Evolutionary conservation across 1,284 basidiomycete genomes (phyloP).

Genomic region (Ceratobasidium sp.): DNA sequence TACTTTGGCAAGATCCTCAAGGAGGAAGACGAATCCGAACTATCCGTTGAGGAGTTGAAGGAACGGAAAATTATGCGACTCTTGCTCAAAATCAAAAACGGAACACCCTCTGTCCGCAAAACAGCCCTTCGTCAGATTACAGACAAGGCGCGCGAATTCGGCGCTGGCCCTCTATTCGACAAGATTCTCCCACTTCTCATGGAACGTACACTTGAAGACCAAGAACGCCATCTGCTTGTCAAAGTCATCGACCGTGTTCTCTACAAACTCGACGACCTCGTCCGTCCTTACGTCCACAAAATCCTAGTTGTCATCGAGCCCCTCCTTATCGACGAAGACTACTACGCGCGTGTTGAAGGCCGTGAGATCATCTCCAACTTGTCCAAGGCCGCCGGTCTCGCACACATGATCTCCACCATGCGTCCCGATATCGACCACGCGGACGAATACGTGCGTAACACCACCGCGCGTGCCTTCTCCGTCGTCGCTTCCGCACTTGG

Average conservation of each 20-base stretch:
- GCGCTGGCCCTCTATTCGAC: constrained; percentile 98
- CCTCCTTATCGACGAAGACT: constrained; percentile 98
- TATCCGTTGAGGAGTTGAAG: constrained; percentile 98
- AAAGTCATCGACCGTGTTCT: constrained; percentile 99
- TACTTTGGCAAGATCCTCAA: constrained; percentile 98
- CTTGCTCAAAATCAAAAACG: constrained; percentile 99
- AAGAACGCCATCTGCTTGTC: constrained; percentile 97
- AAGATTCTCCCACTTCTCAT: constrained; percentile 98
- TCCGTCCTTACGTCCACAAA: constrained; percentile 99
- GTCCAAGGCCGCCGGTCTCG: constrained; percentile 98
- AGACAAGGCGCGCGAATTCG: constrained; percentile 99
- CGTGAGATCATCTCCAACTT: constrained; percentile 99
- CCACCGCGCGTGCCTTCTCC: constrained; percentile 98
- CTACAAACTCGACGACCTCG: constrained; percentile 99
- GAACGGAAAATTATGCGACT: constrained; percentile 99
- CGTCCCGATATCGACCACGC: constrained; percentile 99
- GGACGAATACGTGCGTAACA: constrained; percentile 99
- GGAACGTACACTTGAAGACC: constrained; percentile 99
- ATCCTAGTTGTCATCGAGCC: constrained; percentile 99
- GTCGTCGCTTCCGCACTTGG: constrained; percentile 99
- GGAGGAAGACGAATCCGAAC: constrained; percentile 94
- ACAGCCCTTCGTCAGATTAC: constrained; percentile 98
- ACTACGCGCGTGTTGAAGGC: constrained; percentile 99
- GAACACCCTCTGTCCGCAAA: constrained; percentile 97
- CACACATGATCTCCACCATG: constrained; percentile 99